Percentiles rank a stretch among this genome's conserved stretches.
phyloP scores from a whole-genome alignment of 495 filamentous ascomycete species.

The Neurospora africana region DNA sequence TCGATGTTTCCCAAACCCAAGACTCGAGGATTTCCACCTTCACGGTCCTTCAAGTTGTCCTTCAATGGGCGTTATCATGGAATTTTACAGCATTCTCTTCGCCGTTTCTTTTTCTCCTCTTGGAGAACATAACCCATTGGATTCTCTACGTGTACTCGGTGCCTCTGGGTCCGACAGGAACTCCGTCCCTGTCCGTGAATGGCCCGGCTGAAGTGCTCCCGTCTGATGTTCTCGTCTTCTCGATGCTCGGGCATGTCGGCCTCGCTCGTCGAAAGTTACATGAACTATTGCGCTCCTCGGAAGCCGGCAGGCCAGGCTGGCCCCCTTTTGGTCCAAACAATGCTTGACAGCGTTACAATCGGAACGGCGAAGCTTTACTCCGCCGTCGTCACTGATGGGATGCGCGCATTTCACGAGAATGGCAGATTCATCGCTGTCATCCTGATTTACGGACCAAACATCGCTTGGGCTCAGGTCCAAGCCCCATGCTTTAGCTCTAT shows the following conservation, averaged over 20 bases:
- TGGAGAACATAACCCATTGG: not conserved
- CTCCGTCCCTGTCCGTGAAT: not conserved
- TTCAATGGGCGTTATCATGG: not conserved
- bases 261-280: not conserved
- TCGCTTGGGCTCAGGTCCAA: not conserved
- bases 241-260: not conserved
- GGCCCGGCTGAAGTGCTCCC: not conserved
- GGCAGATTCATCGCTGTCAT: not conserved
- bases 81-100: not conserved
- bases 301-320: not conserved
- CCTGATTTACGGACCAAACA: not conserved
- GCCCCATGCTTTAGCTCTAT: not conserved
- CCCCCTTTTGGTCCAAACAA: not conserved
- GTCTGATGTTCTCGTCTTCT: not conserved
- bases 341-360: not conserved
- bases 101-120: not conserved
- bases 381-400: not conserved
- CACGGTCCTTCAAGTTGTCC: not conserved
- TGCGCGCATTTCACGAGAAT: not conserved
- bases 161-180: not conserved
- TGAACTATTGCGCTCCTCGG: not conserved
- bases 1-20: not conserved
- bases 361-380: not conserved
- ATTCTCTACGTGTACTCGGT: not conserved
- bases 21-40: not conserved